Base-by-base conservation (phyloP, 495 filamentous ascomycete genomes). In the Chaetomium fimeti region DNA sequence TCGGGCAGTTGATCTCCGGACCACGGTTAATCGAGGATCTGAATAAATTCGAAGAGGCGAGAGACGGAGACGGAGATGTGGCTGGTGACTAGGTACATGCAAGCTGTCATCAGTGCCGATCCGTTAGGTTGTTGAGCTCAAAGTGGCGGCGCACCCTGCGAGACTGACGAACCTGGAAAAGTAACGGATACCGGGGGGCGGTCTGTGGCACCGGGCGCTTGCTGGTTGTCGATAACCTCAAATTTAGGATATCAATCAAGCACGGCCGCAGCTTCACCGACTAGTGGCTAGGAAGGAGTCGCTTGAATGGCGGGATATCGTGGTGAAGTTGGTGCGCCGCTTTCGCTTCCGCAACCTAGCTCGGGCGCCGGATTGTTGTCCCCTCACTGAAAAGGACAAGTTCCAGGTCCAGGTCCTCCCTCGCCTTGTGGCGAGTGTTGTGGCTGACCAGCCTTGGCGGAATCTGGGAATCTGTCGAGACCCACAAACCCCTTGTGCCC, bases 311-410 rank as follows among this genome's bases (percentile, higher is more conserved):
- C 38, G 20, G 36, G 20, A 20, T 38, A 36, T 60, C 20, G 54
- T 43, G 57, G 45, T 57, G 63, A 57, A 29, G 56, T 43, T 65
- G 57, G 40, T 64, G 60, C 64, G 61, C 60, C 64, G 66, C 56
- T 68, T 59, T 65, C 53, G 66, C 69, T 67, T 56, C 36, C 27
- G 58, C 61, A 57, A 64, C 32, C 5, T 11, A 36, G 64, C 65
- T 65, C 63, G 55, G 66, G 28, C n/a, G 64, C 57, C 58, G 55
- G 66, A 45, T 63, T 62, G 61, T 54, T 69, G 64, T 68, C 69
- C 71, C 65, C 69, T 69, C 66, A 61, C 56, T 32, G 69, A 73
- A 73, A 73, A 73, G 71, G 71, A 73, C 71, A 73, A 70, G 69
- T 73, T 73, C 71, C 67, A 68, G 60, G 60, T 65, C 65, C 45